These are phyloP conservation scores for Coniochaeta ligniaria DNA, from an alignment of 2,329 filamentous ascomycete species.

Conservation along the genomic window DNA sequence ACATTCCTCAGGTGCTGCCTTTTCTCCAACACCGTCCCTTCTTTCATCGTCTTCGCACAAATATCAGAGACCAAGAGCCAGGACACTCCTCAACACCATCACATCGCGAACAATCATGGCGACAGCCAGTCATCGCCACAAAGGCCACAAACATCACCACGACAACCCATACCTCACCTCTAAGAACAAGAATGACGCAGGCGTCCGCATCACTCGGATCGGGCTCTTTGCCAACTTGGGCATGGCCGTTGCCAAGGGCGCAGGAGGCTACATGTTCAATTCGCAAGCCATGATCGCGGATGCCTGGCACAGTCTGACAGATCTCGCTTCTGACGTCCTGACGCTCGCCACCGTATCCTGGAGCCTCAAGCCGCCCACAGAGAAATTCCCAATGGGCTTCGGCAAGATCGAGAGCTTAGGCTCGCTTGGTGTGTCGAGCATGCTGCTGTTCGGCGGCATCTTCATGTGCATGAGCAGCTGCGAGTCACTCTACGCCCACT, in stretches of 20 bases:
- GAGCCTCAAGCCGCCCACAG: constrained; percentile 78
- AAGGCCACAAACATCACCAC: constrained; percentile 63
- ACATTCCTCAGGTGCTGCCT: constrained; percentile 17
- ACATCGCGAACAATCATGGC: constrained; percentile 24
- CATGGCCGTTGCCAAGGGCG: constrained; percentile 90
- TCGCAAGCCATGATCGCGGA: constrained; percentile 91
- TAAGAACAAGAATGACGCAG: constrained; percentile 81
- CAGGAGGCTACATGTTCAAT: constrained; percentile 90
- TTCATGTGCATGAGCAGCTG: constrained; percentile 84
- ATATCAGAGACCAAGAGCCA: not conserved
- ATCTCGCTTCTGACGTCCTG: constrained; percentile 89
- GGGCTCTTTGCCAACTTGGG: constrained; percentile 82
- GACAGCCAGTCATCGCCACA: constrained; percentile 31
- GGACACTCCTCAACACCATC: constrained; percentile 17
- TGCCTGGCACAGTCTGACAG: constrained; percentile 90
- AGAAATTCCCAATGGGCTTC: constrained; percentile 82
- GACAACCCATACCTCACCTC: constrained; percentile 80
- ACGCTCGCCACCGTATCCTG: constrained; percentile 92
- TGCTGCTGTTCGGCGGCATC: constrained; percentile 80
- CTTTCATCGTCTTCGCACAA: not conserved
- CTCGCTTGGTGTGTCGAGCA: constrained; percentile 84
- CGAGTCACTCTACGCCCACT: constrained; percentile 62
- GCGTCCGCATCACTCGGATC: constrained; percentile 87
- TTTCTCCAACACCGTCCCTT: constrained; percentile 19
- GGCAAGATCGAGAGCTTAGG: constrained; percentile 97